A percentile compares a stretch with the other conserved stretches of the same genome.
phyloP scores from a whole-genome alignment of 2,329 filamentous ascomycete genomes.

The Pestalotiopsis sp. region DNA sequence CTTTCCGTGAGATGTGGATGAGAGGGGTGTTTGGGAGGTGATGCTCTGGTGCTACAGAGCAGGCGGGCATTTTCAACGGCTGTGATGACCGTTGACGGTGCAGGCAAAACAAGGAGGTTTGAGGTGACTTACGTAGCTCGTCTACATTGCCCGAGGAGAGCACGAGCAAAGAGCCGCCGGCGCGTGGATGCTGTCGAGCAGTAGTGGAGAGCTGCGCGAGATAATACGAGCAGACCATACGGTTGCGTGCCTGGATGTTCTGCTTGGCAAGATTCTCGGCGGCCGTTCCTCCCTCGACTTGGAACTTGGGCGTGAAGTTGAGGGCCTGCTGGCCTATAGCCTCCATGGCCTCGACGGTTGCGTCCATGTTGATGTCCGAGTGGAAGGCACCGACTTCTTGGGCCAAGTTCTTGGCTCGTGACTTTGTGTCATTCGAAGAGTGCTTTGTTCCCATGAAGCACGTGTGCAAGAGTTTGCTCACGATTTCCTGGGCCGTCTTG shows the following conservation, averaged over 20 bases:
- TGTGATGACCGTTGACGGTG: not conserved
- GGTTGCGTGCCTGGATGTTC: slow-evolving; percentile 3
- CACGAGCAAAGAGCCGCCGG: not conserved
- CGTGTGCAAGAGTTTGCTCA: not conserved
- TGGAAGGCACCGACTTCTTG: not conserved
- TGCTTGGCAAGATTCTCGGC: slow-evolving; percentile 1
- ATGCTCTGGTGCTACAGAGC: not conserved
- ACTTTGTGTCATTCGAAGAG: not conserved
- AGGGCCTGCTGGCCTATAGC: not conserved
- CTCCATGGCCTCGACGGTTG: not conserved
- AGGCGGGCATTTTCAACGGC: not conserved
- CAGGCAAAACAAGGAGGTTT: not conserved
- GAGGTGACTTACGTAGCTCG: not conserved
- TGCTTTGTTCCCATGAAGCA: slow-evolving; percentile 1
- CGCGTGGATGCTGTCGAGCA: not conserved
- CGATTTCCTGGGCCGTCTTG: not conserved
- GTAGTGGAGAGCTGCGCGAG: not conserved
- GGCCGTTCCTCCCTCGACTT: not conserved
- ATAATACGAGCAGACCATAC: not conserved
- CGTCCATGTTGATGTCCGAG: slow-evolving; percentile 1
- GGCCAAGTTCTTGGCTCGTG: not conserved
- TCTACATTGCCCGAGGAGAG: not conserved
- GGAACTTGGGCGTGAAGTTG: not conserved
- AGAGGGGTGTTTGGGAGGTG: not conserved
- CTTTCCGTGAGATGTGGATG: too few species aligned